Percentiles rank a stretch among this genome's conserved stretches.
phyloP scores from a whole-genome alignment of 371 early-diverging fungal species.

The Apophysomyces elegans region DNA sequence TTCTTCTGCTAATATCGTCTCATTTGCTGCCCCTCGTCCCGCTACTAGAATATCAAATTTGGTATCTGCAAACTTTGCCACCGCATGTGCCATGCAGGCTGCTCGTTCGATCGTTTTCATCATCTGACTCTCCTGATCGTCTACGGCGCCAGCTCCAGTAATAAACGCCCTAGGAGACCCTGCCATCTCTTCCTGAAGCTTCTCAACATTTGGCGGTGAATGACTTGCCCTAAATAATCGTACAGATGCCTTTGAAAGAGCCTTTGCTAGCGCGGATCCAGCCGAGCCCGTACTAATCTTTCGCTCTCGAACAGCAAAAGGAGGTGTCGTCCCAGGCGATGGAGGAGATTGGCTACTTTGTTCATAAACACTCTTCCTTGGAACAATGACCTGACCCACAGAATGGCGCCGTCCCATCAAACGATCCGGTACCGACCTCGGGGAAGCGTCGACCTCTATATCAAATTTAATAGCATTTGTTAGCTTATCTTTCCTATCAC shows the following conservation, averaged over 20 bases:
- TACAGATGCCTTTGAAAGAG: conserved; percentile 62
- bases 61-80: conserved; percentile 64
- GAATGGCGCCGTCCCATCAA: conserved; percentile 10
- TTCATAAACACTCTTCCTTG: conserved; percentile 17
- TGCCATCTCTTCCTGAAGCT: conserved; percentile 17
- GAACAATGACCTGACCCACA: conserved; percentile 20
- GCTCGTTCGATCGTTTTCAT: conserved; percentile 59
- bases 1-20: conserved; percentile 60
- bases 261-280: conserved; percentile 63
- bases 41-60: conserved; percentile 49
- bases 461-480: background rate
- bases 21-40: conserved; percentile 13
- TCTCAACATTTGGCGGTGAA: conserved; percentile 48
- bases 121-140: conserved; percentile 43
- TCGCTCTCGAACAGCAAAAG: conserved; percentile 44
- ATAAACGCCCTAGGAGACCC: conserved; percentile 44
- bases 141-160: conserved; percentile 25
- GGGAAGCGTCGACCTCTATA: conserved; percentile 29
- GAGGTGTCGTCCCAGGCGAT: conserved; percentile 40
- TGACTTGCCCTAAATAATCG: conserved; percentile 63
- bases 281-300: conserved; percentile 47
- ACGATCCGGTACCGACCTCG: conserved; percentile 17
- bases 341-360: conserved; percentile 29
- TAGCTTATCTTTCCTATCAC: background rate
- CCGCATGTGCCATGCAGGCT: conserved; percentile 69